Conservation (phyloP, 1,284 basidiomycete species). For the Apiotrichum sp. region DNA sequence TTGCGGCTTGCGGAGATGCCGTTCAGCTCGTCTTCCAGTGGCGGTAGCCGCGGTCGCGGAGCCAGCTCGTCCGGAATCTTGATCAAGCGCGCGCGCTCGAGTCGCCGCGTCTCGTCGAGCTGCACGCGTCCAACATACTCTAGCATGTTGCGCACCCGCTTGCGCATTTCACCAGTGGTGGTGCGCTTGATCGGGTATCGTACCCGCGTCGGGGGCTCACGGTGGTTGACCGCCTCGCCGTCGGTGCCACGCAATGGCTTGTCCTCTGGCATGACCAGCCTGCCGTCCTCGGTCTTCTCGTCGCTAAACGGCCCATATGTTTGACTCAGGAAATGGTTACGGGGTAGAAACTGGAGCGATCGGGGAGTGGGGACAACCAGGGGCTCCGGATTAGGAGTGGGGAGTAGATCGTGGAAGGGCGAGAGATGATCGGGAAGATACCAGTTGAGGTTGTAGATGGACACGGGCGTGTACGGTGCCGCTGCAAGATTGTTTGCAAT, state of each 20-base stretch:
- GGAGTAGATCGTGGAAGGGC: constrained; percentile 78
- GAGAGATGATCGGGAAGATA: constrained; percentile 88
- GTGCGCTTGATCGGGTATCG: constrained; percentile 90
- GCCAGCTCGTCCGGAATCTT: constrained; percentile 40
- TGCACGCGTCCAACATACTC: constrained; percentile 72
- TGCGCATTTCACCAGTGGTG: constrained; percentile 95
- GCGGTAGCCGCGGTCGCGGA: constrained; percentile 9
- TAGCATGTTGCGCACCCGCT: constrained; percentile 80
- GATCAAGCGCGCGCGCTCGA: constrained; percentile 61
- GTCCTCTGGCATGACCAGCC: constrained; percentile 29
- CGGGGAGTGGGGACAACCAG: constrained; percentile 58
- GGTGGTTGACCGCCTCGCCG: constrained; percentile 46
- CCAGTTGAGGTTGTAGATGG: constrained; percentile 58
- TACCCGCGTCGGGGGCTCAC: constrained; percentile 83
- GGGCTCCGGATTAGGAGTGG: constrained; percentile 64
- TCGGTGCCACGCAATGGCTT: constrained; percentile 24
- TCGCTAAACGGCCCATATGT: constrained; percentile 36
- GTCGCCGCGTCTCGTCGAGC: constrained; percentile 64
- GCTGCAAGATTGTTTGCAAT: constrained; percentile 30
- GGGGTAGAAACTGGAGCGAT: constrained; percentile 25
- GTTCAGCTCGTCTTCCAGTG: constrained; percentile 10
- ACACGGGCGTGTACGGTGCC: constrained; percentile 24
- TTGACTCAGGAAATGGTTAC: constrained; percentile 36
- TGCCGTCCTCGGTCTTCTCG: constrained; percentile 29
- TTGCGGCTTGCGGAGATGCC: constrained; percentile 2